phyloP scores from a whole-genome alignment of 495 filamentous ascomycete species.

The Thermochaetoides thermophila region DNA sequence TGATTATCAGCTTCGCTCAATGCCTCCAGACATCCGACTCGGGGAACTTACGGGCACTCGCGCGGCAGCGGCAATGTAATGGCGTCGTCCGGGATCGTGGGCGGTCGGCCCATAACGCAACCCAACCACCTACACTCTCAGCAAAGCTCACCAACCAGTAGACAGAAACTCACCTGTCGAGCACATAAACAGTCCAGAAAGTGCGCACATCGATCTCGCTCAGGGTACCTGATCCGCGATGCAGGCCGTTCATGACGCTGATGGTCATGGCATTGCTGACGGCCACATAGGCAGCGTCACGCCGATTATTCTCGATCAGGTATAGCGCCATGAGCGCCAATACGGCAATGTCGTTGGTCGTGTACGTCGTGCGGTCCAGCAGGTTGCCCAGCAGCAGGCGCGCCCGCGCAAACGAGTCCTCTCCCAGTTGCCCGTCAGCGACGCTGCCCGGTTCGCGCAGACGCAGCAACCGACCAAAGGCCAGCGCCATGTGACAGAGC shows the following conservation, averaged over 20 bases:
- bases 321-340: conserved; percentile 26
- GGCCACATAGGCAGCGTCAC: conserved; percentile 24
- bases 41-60: conserved; percentile 16
- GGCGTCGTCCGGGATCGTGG: conserved; percentile 20
- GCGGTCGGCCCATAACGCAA: conserved; percentile 28
- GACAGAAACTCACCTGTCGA: conserved; percentile 21
- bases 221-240: conserved; percentile 16
- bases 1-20: neutral
- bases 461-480: conserved; percentile 13
- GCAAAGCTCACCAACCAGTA: neutral
- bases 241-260: conserved; percentile 21
- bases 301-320: conserved; percentile 24
- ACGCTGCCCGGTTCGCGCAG: conserved; percentile 6
- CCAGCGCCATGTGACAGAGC: conserved; percentile 18
- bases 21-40: neutral
- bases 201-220: conserved; percentile 19
- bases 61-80: conserved; percentile 20
- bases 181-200: conserved; percentile 30
- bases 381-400: conserved; percentile 21
- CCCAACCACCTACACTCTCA: conserved; percentile 27
- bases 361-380: conserved; percentile 18
- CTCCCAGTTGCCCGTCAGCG: conserved; percentile 12
- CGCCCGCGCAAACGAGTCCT: conserved; percentile 22
- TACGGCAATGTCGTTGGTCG: conserved; percentile 17
- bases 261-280: conserved; percentile 24